These are phyloP conservation scores for Daldinia eschscholtzii DNA, from an alignment of 2,329 filamentous ascomycete genomes.

Conservation along the genomic window DNA sequence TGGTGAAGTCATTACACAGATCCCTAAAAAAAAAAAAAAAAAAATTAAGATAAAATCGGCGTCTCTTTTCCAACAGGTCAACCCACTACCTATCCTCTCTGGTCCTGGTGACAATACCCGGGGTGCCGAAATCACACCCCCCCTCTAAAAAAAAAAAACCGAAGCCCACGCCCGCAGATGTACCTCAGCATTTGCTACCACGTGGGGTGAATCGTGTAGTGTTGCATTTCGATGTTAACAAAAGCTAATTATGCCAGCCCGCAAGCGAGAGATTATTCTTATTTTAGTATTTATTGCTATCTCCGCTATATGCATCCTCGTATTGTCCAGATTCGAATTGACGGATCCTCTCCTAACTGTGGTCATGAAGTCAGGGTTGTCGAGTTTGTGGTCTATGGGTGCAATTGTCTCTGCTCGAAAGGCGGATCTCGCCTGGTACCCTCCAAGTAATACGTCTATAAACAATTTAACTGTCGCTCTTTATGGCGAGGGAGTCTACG, in stretches of 20 bases:
- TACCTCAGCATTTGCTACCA: neutral
- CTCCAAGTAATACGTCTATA: conserved; percentile 66
- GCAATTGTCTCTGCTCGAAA: conserved; percentile 10
- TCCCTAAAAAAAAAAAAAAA: neutral
- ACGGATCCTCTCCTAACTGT: neutral
- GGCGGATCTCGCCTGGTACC: conserved; percentile 67
- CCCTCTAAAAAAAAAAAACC: neutral
- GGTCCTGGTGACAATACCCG: neutral
- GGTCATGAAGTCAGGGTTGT: conserved; percentile 27
- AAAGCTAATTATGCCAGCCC: neutral
- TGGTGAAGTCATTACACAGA: neutral
- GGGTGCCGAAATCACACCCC: too few species aligned
- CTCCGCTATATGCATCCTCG: neutral
- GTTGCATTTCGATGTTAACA: neutral
- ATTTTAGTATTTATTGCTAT: neutral
- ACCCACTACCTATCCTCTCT: neutral
- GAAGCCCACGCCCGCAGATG: neutral
- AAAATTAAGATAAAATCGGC: neutral
- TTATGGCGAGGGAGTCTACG: conserved; percentile 72
- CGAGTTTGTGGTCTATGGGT: neutral
- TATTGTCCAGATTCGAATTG: neutral
- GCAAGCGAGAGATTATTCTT: neutral
- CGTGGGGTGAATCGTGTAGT: neutral
- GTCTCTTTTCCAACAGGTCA: too few species aligned
- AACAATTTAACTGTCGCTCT: conserved; percentile 73